Base-by-base conservation (phyloP, 2,329 filamentous ascomycete genomes). In the Curvularia sp. region DNA sequence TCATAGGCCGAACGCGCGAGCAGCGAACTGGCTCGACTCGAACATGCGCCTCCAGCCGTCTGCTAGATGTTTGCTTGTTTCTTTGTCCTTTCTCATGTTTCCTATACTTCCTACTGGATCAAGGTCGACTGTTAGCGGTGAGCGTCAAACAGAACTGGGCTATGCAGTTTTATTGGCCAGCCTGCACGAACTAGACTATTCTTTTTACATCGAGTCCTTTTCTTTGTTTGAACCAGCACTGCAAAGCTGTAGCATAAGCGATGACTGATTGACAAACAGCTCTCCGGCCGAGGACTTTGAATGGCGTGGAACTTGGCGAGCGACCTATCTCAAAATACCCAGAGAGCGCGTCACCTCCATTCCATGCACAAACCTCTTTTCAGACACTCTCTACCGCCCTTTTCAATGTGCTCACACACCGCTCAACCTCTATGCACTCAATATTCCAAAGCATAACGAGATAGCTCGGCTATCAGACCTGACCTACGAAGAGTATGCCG, bases 231-330 rank as follows among this genome's bases (percentile, higher is more conserved):
- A 27, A 21, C 8, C 9, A 56, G 13, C 12, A 50, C 25, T 27
- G 18, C 13, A 45, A 32, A n/a, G 8, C 30, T 12, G 2, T 18
- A 30, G 30, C 10, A 28, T 19, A 42, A 42, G 10, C 19, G 1
- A 47, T 45, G 10, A 49, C 60, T 63, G 23, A 63, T 53, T 21
- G 10, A 15, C 46, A 21, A 49, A 28, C 55, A 83, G 81, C 71
- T 80, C 79, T 38, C 74, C 74, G 38, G 79, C 80, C 8, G 63
- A 70, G 21, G 63, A 76, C 23, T 86, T 89, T 63, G 78, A 79
- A 57, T 97, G 93, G 94, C 86, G 82, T 69, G 91, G 92, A 43
- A 90, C 90, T 52, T 98, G 94, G 94, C 88, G 91, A 66, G 87
- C 88, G 28, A 96, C 93, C 0, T 86, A 89, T 67, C 83, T 96